Evolutionary conservation across 768 basidiomycete genomes (phyloP).

Genomic region (Phanerodontia chrysosporium): DNA sequence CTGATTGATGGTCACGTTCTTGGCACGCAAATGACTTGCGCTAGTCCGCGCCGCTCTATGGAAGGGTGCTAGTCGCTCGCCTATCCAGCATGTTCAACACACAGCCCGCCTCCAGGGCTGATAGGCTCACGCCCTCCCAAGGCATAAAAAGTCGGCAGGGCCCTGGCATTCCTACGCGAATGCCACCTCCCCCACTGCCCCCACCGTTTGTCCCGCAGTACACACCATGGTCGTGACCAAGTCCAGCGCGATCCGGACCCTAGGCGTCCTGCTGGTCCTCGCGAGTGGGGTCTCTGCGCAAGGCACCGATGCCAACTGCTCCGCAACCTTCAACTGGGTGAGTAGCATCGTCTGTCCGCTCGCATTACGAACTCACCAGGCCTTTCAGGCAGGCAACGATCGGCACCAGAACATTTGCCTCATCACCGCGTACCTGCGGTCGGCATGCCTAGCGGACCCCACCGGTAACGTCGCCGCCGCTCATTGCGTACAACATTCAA

Average conservation of each 20-base stretch:
- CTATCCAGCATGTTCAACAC: not conserved
- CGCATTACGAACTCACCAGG: not conserved
- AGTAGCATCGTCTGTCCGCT: not conserved
- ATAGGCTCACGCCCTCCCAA: not conserved
- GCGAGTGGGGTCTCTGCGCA: not conserved
- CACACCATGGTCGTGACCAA: not conserved
- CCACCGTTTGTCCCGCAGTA: not conserved
- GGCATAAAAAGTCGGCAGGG: not conserved
- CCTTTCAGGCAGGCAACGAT: not conserved
- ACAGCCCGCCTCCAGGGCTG: not conserved
- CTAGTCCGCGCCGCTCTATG: not conserved
- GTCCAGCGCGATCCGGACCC: not conserved
- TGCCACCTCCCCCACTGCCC: not conserved
- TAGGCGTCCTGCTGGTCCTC: not conserved
- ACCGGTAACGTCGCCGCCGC: not conserved
- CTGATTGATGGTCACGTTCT: not conserved
- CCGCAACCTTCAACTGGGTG: conserved; percentile 4
- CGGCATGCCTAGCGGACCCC: not conserved
- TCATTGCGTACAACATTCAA: not conserved
- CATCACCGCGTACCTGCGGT: not conserved
- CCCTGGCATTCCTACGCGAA: not conserved
- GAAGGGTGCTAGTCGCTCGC: not conserved
- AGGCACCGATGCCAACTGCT: conserved; percentile 4
- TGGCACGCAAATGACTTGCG: not conserved
- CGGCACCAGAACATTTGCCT: not conserved